Evolutionary conservation across 192 early-diverging fungal species (phyloP), one percentile per base, ranked within the genome.

Genomic region (Coemansia interrupta): DNA sequence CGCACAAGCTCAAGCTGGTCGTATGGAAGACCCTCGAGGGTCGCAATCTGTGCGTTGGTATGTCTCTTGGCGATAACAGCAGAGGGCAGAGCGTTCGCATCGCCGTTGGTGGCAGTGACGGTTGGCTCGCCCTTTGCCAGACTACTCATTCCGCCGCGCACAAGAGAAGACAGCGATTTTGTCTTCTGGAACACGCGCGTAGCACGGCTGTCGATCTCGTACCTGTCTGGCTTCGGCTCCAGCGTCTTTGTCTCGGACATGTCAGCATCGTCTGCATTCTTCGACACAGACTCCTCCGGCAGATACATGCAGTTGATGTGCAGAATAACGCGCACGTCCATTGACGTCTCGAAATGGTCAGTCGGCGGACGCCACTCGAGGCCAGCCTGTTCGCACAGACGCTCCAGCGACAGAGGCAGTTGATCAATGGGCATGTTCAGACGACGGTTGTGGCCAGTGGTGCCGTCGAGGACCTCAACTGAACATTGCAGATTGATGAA

Each of bases 261-360:
- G 13, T 68, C 56, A 5, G 24, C 49, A 20, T 18, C 58, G 1
- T 48, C 30, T 10, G 19, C 44, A 29, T 22, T 50, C 17, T 19
- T 43, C 12, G 42, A 19, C 20, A 38, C 26, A 17, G 64, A 22
- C 7, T 52, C 63, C 19, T 58, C 58, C 10, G 77, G 65, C 29
- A 73, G 36, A 30, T 80, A 73, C 63, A 66, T 10, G 54, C 72
- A 80, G 72, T 73, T 73, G 24, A 80, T 66, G 38, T 80, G 77
- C 40, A 80, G 20, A 20, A 73, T 73, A 22, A 70, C 77, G 11
- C 72, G 70, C 38, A 80, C 72, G 24, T 60, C 61, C 40, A 61
- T 32, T 54, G 69, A 57, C 12, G 77, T 64, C 54, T 73, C 77
- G 70, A 80, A 80, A 50, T 73, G 70, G 44, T 80, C 71, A 0